A percentile compares a stretch with the other conserved stretches of the same genome.
Conservation (phyloP, 306 rosid species). For the Trichosanthes truncata region DNA sequence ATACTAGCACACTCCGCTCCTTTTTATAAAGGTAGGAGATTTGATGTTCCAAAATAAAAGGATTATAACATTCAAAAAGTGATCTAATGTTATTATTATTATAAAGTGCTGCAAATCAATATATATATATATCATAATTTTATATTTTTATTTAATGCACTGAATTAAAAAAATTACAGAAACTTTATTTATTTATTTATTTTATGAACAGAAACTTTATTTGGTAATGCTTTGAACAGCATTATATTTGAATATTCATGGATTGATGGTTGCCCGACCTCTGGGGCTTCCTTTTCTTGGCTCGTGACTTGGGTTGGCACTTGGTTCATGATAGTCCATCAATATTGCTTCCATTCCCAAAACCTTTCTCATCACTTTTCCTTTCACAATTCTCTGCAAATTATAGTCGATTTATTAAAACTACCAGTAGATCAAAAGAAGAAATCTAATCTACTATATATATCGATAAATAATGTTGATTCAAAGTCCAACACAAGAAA, state of each 20-base stretch:
- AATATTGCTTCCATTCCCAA: constrained; percentile 21
- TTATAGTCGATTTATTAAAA: background rate
- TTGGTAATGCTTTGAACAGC: background rate
- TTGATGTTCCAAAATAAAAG: no score
- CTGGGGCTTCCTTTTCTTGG: constrained; percentile 24
- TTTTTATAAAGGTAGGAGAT: no score
- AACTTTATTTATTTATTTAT: no score
- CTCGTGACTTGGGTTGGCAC: constrained; percentile 39
- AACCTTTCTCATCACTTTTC: constrained; percentile 30
- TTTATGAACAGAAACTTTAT: background rate
- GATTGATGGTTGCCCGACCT: constrained; percentile 11
- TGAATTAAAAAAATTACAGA: no score
- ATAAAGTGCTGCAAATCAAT: background rate
- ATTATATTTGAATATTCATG: background rate
- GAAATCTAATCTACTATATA: no score
- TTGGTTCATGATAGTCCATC: constrained; percentile 34
- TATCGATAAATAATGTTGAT: no score
- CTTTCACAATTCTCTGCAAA: constrained; percentile 8
- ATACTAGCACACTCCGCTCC: no score
- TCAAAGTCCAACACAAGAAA: no score
- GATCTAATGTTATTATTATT: background rate
- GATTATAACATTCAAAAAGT: no score
- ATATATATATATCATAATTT: no score
- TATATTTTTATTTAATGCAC: no score
- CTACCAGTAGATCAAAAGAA: no score